phyloP scores from a whole-genome alignment of 1,139 yeast genomes.

The Yamadazyma dushanensis region DNA sequence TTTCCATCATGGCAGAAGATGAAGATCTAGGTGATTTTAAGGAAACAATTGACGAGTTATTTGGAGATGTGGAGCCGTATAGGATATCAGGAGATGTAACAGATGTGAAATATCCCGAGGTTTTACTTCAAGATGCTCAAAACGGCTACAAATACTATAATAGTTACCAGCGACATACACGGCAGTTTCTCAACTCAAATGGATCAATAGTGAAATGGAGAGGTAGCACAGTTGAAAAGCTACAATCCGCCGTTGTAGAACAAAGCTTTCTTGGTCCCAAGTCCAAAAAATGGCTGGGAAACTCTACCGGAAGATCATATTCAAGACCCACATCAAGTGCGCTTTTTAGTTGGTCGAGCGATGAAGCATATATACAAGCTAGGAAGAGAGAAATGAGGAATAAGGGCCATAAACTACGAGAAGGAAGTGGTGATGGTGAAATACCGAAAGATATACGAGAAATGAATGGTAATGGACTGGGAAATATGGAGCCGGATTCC shows the following conservation, averaged over 20 bases:
- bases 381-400: conserved; percentile 28
- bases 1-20: not conserved
- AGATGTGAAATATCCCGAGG: conserved; percentile 32
- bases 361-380: conserved; percentile 38
- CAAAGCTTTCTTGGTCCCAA: conserved; percentile 25
- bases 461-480: not conserved
- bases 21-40: not conserved
- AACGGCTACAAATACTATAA: conserved; percentile 34
- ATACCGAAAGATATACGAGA: not conserved
- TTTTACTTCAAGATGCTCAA: conserved; percentile 30
- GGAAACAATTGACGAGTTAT: conserved; percentile 6
- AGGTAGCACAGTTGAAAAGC: conserved; percentile 24
- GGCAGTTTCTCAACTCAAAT: conserved; percentile 31
- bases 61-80: conserved; percentile 4
- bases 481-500: not conserved
- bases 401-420: conserved; percentile 4
- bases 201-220: conserved; percentile 28
- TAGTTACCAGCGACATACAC: conserved; percentile 35
- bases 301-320: conserved; percentile 8
- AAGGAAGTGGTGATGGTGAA: not conserved
- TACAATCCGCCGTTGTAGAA: conserved; percentile 30
- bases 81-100: not conserved
- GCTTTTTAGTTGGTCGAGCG: conserved; percentile 47
- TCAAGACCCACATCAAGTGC: conserved; percentile 27
- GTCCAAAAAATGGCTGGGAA: conserved; percentile 12